phyloP scores from a whole-genome alignment of 2,329 filamentous ascomycete genomes.

The Neonectria ditissima region DNA sequence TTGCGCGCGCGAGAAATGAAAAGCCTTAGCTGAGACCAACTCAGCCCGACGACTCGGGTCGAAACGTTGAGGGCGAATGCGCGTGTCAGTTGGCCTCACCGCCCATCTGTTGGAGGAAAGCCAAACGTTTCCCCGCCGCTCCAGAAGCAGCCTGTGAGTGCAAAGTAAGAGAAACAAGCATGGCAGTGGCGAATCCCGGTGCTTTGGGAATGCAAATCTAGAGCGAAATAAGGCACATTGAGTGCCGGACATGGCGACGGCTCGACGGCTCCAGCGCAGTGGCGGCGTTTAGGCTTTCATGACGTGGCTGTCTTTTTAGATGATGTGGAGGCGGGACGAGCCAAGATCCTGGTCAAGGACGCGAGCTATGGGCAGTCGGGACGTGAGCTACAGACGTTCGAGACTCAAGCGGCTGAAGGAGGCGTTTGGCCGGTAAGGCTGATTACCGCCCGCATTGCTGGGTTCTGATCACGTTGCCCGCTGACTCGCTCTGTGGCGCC shows the following conservation, averaged over 20 bases:
- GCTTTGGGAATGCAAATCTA: neutral
- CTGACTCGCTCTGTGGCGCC: neutral
- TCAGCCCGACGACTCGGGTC: too few species aligned
- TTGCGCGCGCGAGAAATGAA: too few species aligned
- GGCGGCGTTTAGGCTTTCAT: neutral
- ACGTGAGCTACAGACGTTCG: neutral
- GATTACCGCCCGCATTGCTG: neutral
- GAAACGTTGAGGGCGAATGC: too few species aligned
- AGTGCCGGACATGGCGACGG: too few species aligned
- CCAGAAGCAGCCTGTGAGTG: neutral
- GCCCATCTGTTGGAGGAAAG: too few species aligned
- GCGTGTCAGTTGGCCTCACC: too few species aligned
- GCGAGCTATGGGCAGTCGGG: too few species aligned
- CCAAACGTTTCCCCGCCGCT: too few species aligned
- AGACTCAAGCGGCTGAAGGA: neutral
- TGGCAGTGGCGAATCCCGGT: neutral
- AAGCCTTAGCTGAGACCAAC: too few species aligned
- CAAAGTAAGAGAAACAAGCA: neutral
- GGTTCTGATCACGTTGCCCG: neutral
- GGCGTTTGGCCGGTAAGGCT: neutral
- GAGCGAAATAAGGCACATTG: neutral
- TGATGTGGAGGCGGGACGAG: neutral
- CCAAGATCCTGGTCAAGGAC: too few species aligned
- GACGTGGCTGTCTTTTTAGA: neutral
- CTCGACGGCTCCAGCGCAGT: too few species aligned